Percentiles rank a stretch among this genome's conserved stretches.
phyloP scores from a whole-genome alignment of 1,284 basidiomycete species.

The Tranzscheliella williamsii region DNA sequence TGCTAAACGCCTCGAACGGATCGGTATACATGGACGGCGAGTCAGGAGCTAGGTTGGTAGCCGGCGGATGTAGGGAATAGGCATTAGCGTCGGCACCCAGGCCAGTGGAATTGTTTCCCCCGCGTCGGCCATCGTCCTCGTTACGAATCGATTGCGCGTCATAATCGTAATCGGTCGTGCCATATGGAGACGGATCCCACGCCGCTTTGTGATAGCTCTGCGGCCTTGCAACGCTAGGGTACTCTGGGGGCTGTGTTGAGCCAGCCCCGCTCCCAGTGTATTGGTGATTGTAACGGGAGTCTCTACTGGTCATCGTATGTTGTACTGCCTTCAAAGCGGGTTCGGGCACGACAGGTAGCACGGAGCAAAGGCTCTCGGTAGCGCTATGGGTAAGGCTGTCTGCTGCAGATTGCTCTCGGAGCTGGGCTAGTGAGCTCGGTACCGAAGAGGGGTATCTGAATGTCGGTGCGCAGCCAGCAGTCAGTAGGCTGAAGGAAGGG shows the following conservation, averaged over 20 bases:
- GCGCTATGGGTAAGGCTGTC: too few species aligned
- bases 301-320: too few species aligned
- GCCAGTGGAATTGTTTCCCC: conserved; percentile 12
- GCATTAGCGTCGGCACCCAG: conserved; percentile 29
- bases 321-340: too few species aligned
- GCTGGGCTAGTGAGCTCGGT: too few species aligned
- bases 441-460: too few species aligned
- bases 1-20: conserved; percentile 35
- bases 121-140: neutral
- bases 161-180: conserved; percentile 12
- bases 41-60: conserved; percentile 11
- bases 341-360: too few species aligned
- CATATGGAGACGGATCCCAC: conserved; percentile 32
- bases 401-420: too few species aligned
- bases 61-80: conserved; percentile 18
- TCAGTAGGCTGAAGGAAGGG: too few species aligned
- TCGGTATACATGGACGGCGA: conserved; percentile 50
- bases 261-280: neutral
- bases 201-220: conserved; percentile 28
- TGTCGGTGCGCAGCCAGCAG: too few species aligned
- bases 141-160: neutral
- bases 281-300: neutral
- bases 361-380: too few species aligned
- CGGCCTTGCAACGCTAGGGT: conserved; percentile 12
- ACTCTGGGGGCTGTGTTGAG: conserved; percentile 18